Evolutionary conservation across 108 stramenopile genomes (phyloP).

Genomic region (Discostella pseudostelligera): DNA sequence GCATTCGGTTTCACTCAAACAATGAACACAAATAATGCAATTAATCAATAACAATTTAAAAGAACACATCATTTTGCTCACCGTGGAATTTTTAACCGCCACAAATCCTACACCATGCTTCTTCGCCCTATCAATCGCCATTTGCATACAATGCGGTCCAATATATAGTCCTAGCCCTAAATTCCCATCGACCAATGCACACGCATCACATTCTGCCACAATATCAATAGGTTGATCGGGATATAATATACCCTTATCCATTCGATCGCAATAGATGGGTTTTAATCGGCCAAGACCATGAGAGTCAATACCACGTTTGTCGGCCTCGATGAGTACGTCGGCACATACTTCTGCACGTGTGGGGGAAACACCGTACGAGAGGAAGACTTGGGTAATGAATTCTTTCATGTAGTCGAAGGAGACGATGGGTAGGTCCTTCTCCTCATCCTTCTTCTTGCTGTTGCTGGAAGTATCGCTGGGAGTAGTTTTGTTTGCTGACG

Average conservation of each 20-base stretch:
- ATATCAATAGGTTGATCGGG: slow-evolving; percentile 54
- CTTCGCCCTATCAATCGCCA: slow-evolving; percentile 73
- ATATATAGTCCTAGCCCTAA: slow-evolving; percentile 64
- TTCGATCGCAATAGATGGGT: slow-evolving; percentile 71
- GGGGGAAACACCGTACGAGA: slow-evolving; percentile 53
- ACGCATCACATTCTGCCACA: slow-evolving; percentile 51
- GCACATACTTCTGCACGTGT: slow-evolving; percentile 52
- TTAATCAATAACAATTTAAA: not conserved
- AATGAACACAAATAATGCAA: not conserved
- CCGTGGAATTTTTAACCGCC: slow-evolving; percentile 57
- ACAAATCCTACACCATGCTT: slow-evolving; percentile 65
- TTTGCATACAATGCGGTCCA: slow-evolving; percentile 68
- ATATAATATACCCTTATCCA: slow-evolving; percentile 58
- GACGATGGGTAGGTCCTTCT: slow-evolving; percentile 43
- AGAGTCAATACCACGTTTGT: slow-evolving; percentile 67
- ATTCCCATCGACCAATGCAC: slow-evolving; percentile 61
- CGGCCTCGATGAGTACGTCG: slow-evolving; percentile 67
- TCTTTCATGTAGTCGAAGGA: slow-evolving; percentile 62
- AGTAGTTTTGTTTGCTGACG: slow-evolving; percentile 31
- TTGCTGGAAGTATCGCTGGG: slow-evolving; percentile 14
- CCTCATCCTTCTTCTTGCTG: slow-evolving; percentile 50
- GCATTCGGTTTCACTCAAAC: too few species aligned
- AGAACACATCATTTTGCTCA: slow-evolving; percentile 2
- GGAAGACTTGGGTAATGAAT: slow-evolving; percentile 62
- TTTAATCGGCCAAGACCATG: slow-evolving; percentile 67